Conservation (phyloP, 345 rosid genomes). For the Gossypium rotundifolium region DNA sequence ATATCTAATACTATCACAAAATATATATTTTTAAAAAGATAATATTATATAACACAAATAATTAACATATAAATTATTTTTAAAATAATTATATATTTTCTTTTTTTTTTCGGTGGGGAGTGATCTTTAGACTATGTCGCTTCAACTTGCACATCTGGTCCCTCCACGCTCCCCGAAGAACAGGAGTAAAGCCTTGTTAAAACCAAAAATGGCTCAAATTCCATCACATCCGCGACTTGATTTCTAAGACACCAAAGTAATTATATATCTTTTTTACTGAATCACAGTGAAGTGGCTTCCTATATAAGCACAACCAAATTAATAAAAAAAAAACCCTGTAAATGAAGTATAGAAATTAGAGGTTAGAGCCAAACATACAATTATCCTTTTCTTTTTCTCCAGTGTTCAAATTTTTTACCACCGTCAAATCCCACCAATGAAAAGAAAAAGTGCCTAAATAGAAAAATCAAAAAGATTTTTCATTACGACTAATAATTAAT, state of each 20-base stretch:
- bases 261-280: neutral
- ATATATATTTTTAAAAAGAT: too few species aligned
- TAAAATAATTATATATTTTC: too few species aligned
- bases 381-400: neutral
- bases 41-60: too few species aligned
- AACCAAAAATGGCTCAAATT: neutral
- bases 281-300: neutral
- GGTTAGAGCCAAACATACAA: slow-evolving; percentile 9
- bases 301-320: too few species aligned
- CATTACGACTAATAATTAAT: slow-evolving; percentile 9
- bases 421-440: neutral
- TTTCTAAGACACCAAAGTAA: too few species aligned
- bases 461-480: neutral
- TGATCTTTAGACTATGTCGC: neutral
- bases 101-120: too few species aligned
- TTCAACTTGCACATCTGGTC: neutral
- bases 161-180: neutral
- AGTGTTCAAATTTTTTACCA: neutral
- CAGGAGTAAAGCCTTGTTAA: neutral
- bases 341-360: neutral
- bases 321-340: too few species aligned
- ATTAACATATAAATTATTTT: too few species aligned
- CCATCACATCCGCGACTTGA: too few species aligned
- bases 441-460: neutral
- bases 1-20: too few species aligned